Evolutionary conservation across 78 protist species (phyloP), one percentile per base, ranked within the genome.

Genomic region (Trichosphaerium sp.): DNA sequence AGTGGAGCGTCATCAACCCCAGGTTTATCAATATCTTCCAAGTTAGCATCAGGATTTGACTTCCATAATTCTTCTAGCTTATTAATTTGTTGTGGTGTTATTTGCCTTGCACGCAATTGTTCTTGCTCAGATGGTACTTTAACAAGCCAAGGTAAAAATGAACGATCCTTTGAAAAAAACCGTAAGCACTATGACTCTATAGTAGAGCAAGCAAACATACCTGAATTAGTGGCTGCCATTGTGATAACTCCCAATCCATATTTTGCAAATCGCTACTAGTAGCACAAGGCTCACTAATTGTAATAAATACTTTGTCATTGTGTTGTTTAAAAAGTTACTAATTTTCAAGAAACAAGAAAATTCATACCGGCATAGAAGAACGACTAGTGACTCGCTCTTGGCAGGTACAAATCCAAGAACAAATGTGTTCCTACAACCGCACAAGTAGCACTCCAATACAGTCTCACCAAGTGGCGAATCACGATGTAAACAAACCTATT

Each of bases 21-120:
- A 1, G 69, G 90, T 34, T 56, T 44, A 51, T 80, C 79, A 15
- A 84, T 26, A 38, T 87, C 92, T 3, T 52, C 58, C 32, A 85
- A 7, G 14, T 72, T 47, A 3, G 85, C 83, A 0, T 26, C 32
- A 18, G 89, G 87, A 59, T 84, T 78, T 41, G 5, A 31, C 59
- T 80, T 52, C 99, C 99, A 96, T 69, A 87, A 55, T 28, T 96
- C 96, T 60, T 96, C 99, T 43, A 96, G 65, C 83, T 70, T 69
- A 3, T 14, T 2, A 37, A 92, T 83, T 51, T 87, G 87, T 25
- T 51, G 59, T n/a, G 84, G 51, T 0, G 78, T 83, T 54, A 92
- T 57, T 31, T 52, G 92, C 12, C 94, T 82, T 11, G 85, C 88
- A 25, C 91, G 87, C 29, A 41, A 38, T 41, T 57, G 39, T 40